A percentile compares a stretch with the other conserved stretches of the same genome.
Evolutionary conservation across 2,329 filamentous ascomycete species (phyloP).

Genomic region (Ascomycota sp.): DNA sequence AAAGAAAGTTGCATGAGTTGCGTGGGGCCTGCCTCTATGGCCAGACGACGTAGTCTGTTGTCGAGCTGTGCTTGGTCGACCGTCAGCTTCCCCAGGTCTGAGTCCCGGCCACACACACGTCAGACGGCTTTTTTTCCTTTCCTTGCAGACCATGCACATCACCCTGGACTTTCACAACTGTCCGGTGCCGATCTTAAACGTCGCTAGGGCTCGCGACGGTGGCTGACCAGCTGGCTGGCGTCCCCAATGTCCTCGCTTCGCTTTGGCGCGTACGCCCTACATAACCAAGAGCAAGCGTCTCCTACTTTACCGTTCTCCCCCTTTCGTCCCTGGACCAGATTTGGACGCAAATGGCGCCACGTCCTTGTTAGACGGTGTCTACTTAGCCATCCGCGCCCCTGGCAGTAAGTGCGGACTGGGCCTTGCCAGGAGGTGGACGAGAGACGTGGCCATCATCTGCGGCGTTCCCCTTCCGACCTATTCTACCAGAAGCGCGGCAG

Average conservation of each 20-base stretch:
- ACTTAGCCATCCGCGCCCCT: not conserved
- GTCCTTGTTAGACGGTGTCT: no score
- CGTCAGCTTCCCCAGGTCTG: not conserved
- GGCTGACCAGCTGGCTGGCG: not conserved
- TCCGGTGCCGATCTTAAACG: constrained; percentile 1
- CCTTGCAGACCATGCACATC: constrained; percentile 1
- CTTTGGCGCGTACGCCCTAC: not conserved
- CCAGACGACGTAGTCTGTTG: constrained; percentile 1
- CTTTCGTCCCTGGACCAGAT: not conserved
- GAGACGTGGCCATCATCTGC: no score
- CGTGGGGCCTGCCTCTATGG: constrained; percentile 2
- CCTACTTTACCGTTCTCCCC: not conserved
- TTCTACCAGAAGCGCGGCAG: no score
- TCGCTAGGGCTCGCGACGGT: not conserved
- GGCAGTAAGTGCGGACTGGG: no score
- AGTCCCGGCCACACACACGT: constrained; percentile 3
- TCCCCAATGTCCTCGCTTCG: not conserved
- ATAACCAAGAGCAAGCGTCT: no score
- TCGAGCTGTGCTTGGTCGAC: constrained; percentile 2
- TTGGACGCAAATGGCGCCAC: not conserved
- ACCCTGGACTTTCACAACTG: constrained; percentile 2
- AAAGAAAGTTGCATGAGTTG: constrained; percentile 4
- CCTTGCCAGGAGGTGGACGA: no score
- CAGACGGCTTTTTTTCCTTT: constrained; percentile 4
- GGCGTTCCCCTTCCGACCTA: no score